Evolutionary conservation across 352 stramenopile species (phyloP), one percentile per base, ranked within the genome.

Genomic region (Pythium sukuiense): DNA sequence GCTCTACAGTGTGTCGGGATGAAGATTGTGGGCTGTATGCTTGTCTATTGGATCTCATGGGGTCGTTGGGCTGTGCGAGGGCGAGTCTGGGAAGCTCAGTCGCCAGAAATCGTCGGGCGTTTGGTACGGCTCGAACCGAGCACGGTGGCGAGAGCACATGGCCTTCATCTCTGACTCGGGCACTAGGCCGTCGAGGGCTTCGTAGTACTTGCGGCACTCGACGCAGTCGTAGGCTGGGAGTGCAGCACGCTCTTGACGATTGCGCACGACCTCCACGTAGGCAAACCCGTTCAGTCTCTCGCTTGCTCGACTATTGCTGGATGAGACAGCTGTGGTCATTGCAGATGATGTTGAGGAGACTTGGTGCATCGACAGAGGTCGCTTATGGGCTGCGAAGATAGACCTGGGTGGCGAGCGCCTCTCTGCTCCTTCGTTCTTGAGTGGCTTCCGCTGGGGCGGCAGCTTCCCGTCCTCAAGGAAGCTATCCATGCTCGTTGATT

Each of bases 21-120:
- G 32, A 37, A 11, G 32, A 37, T 37, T 11, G 32, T 37, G 32
- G 6, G 11, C 11, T 37, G 32, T 37, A 37, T 37, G 32, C 20
- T 24, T 24, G 35, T 43, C 9, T 43, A 43, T 43, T 39, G 14
- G 32, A 29, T 16, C 12, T 55, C 54, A 61, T 33, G 61, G 52
- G 16, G 54, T 58, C 4, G 33, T 18, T 5, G 20, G 43, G 24
- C 29, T 24, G 14, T 69, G 29, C 33, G 66, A 55, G 20, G 62
- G 50, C 32, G 83, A 93, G 60, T 95, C 86, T 2, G 86, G 84
- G 67, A 95, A 95, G 58, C 79, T 95, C 18, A 95, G 67, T 26
- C 84, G 76, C 86, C 86, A 95, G 60, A 94, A 95, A 62, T 92
- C 86, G 55, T 95, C 84, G 7, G 86, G 86, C n/a, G 86, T 95